These are phyloP conservation scores for Akanthomyces uredinophilus DNA, from an alignment of 2,329 filamentous ascomycete genomes.

Conservation along the genomic window DNA sequence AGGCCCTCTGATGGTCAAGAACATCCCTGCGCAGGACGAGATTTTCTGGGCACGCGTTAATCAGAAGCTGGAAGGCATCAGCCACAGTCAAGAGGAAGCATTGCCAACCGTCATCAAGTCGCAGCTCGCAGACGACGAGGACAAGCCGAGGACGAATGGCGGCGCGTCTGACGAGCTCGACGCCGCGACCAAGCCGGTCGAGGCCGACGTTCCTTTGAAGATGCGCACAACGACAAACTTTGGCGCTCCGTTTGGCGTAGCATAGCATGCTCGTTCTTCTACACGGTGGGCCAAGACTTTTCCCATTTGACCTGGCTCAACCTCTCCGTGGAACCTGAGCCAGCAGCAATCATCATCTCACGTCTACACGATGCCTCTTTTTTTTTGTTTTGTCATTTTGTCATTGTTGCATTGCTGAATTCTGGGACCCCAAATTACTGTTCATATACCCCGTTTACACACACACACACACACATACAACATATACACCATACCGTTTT, in stretches of 20 bases:
- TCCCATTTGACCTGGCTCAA: neutral
- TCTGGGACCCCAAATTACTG: neutral
- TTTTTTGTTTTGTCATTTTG: neutral
- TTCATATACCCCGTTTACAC: neutral
- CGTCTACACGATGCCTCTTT: neutral
- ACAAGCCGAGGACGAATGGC: conserved; percentile 3
- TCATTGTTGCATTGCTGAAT: neutral
- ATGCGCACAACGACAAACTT: conserved; percentile 43
- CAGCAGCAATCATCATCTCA: neutral
- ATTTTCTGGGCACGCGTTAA: conserved; percentile 46
- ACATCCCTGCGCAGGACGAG: conserved; percentile 52
- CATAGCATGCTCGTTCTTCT: conserved; percentile 18
- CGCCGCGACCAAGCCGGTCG: conserved; percentile 24
- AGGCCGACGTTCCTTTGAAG: conserved; percentile 42
- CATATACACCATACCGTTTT: neutral
- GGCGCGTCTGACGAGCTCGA: conserved; percentile 16
- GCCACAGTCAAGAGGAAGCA: conserved; percentile 41
- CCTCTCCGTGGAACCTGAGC: too few relatives aligned
- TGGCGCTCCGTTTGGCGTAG: conserved; percentile 39
- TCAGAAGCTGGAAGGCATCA: conserved; percentile 47
- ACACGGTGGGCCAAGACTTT: neutral
- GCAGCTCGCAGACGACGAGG: conserved; percentile 26
- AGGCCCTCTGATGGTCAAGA: conserved; percentile 50
- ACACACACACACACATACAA: neutral
- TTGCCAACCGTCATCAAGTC: conserved; percentile 38